phyloP scores from a whole-genome alignment of 129 eudicot species.

The Ambrosia artemisiifolia region DNA sequence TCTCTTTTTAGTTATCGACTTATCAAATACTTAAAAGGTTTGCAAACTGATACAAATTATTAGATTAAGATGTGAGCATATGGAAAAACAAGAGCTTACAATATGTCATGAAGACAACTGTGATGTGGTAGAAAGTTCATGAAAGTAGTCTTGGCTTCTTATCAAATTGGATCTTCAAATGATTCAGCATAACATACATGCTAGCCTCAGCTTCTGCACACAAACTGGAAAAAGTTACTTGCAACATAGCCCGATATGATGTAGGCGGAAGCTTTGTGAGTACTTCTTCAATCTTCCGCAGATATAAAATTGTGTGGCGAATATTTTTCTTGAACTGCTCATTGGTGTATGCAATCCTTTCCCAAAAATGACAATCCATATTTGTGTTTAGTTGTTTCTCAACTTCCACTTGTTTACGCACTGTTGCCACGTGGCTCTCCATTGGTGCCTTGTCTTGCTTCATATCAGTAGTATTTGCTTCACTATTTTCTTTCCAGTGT shows the following conservation, averaged over 20 bases:
- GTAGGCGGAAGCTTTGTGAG: neutral
- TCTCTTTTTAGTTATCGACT: neutral
- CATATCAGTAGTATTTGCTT: neutral
- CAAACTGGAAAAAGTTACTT: neutral
- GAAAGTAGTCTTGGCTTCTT: neutral
- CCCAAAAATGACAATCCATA: neutral
- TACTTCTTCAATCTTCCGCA: neutral
- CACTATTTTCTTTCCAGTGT: neutral
- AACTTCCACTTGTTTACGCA: no score
- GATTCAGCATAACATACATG: neutral
- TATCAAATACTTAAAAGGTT: neutral
- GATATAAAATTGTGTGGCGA: neutral
- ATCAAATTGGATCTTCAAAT: neutral
- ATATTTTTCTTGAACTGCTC: neutral
- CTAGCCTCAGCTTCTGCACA: neutral
- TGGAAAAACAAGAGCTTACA: neutral
- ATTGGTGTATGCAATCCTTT: neutral
- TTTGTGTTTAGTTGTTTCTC: neutral
- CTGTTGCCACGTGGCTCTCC: neutral
- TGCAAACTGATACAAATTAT: no score
- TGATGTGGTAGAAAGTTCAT: neutral
- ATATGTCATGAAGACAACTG: neutral
- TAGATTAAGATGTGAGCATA: no score
- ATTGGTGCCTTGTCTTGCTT: neutral
- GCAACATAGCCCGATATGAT: neutral